Conservation (phyloP, 2,329 filamentous ascomycete species). For the Chalara sp. region DNA sequence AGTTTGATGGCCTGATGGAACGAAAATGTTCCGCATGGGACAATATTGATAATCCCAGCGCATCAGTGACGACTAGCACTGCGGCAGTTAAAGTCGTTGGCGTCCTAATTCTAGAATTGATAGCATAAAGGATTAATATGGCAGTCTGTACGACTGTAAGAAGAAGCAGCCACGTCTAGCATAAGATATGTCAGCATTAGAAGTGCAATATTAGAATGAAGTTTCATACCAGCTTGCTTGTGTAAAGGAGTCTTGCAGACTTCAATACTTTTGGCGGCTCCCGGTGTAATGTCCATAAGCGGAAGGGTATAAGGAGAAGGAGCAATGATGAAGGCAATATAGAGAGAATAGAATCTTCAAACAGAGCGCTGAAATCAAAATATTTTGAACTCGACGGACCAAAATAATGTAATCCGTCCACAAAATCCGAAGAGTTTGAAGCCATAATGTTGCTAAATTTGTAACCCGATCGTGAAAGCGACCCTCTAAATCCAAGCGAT, state of each 20-base stretch:
- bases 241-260: slow-evolving; percentile 12
- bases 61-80: slow-evolving; percentile 11
- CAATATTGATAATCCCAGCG: slow-evolving; percentile 14
- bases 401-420: slow-evolving; percentile 4
- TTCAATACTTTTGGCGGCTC: slow-evolving; percentile 15
- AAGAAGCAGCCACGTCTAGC: slow-evolving; percentile 23
- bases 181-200: not conserved
- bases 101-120: slow-evolving; percentile 7
- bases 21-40: slow-evolving; percentile 19
- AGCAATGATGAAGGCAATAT: slow-evolving; percentile 15
- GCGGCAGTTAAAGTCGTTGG: slow-evolving; percentile 13
- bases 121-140: slow-evolving; percentile 10
- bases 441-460: too few species aligned
- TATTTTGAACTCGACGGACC: slow-evolving; percentile 10
- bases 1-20: slow-evolving; percentile 17
- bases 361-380: slow-evolving; percentile 23
- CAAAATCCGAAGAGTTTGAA: not conserved
- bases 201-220: not conserved
- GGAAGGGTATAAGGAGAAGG: slow-evolving; percentile 12
- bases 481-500: too few species aligned
- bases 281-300: slow-evolving; percentile 10
- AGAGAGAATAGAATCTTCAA: slow-evolving; percentile 18
- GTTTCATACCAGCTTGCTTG: slow-evolving; percentile 16
- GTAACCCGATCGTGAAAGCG: too few species aligned
- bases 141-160: slow-evolving; percentile 15